Evolutionary conservation across 345 rosid genomes (phyloP), one percentile per base, ranked within the genome.

Genomic region (Dipteronia sinensis): DNA sequence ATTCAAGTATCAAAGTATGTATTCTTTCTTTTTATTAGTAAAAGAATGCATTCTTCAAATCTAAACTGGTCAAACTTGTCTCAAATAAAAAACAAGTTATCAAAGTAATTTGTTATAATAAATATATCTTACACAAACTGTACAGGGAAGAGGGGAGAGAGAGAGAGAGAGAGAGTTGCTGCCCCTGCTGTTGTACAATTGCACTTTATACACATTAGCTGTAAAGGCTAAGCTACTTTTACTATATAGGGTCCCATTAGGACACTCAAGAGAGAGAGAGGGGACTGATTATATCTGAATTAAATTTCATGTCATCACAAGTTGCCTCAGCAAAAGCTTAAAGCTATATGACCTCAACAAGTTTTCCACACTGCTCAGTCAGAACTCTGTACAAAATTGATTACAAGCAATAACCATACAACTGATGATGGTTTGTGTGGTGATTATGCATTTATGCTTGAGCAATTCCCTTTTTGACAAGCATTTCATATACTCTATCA

Each of bases 401-500:
- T 56, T n/a, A 56, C 62, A 19, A n/a, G 10, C 23, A 56, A 34
- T 17, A 17, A 34, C 38, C n/a, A 56, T 13, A 56, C 38, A 8
- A 56, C 46, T 42, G 44, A 1, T 42, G 7, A 0, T 19, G 62
- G 23, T 19, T 29, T 62, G 20, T 7, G 12, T 34, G 25, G 34
- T 66, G 42, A 51, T 85, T 84, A 88, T 72, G 84, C 75, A 74
- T 83, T 85, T 84, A 89, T 74, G 84, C 75, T 75, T 83, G 85
- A 23, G 88, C 87, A 67, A 89, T 82, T 49, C 97, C 95, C 79
- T 92, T 94, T 67, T 85, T 82, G 65, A 90, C 82, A 53, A 92
- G 84, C 89, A 96, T 89, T 76, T 96, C 98, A 80, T 94, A 96
- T 22, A 92, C 89, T 81, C 77, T 88, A 79, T 94, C 97, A 46